A percentile compares a stretch with the other conserved stretches of the same genome.
Evolutionary conservation across 2,329 filamentous ascomycete genomes (phyloP).

Genomic region (Hirsutella thompsonii): DNA sequence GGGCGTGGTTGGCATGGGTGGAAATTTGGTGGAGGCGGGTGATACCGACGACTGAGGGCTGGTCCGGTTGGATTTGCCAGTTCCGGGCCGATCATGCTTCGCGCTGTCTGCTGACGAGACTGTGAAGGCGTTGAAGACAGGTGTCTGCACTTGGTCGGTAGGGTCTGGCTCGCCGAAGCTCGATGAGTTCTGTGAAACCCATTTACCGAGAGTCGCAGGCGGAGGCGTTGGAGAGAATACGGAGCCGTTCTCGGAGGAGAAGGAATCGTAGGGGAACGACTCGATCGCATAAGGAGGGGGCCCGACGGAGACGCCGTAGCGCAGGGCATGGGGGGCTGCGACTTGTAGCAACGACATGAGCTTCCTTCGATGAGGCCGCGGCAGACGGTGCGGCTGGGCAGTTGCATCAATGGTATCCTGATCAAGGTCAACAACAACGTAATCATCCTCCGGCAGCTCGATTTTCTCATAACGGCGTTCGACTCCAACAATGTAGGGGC

Average conservation of each 20-base stretch:
- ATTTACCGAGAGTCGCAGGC: conserved; percentile 65
- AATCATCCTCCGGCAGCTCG: conserved; percentile 86
- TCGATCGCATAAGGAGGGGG: conserved; percentile 89
- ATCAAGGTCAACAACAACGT: conserved; percentile 88
- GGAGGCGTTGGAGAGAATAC: conserved; percentile 64
- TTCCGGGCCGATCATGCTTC: conserved; percentile 64
- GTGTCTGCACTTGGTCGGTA: conserved; percentile 36
- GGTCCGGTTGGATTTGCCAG: conserved; percentile 50
- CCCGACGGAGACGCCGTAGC: conserved; percentile 75
- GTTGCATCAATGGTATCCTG: conserved; percentile 83
- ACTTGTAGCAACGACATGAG: conserved; percentile 77
- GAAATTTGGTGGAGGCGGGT: conserved; percentile 67
- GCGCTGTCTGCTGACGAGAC: conserved; percentile 56
- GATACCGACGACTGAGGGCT: conserved; percentile 57
- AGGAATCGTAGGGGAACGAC: conserved; percentile 80
- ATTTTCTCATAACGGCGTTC: conserved; percentile 82
- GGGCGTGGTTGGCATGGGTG: conserved; percentile 60
- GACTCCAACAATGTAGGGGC: conserved; percentile 93
- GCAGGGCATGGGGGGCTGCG: conserved; percentile 78
- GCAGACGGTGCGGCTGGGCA: conserved; percentile 61
- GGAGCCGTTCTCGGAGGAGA: conserved; percentile 72
- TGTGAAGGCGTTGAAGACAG: conserved; percentile 85
- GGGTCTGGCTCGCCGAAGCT: conserved; percentile 63
- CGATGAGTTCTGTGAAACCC: conserved; percentile 79
- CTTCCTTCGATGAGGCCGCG: conserved; percentile 82